Percentiles rank a stretch among this genome's conserved stretches.
Evolutionary conservation across 2,329 filamentous ascomycete species (phyloP).

Genomic region (Talaromyces sp.): DNA sequence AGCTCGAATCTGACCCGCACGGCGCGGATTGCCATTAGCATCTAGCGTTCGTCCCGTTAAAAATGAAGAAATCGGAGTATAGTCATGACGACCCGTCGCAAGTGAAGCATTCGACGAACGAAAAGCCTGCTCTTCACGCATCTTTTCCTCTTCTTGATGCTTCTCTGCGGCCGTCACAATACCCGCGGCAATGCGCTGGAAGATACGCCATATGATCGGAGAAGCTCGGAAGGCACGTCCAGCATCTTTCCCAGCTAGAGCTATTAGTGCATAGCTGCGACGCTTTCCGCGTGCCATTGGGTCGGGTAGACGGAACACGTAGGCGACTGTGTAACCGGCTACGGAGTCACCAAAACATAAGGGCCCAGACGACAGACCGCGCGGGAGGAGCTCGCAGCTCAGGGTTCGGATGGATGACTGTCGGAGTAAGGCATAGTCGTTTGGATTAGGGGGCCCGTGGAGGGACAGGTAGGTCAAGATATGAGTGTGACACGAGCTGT

Average conservation of each 20-base stretch:
- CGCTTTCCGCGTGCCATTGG: constrained; percentile 56
- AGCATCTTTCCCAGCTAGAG: constrained; percentile 54
- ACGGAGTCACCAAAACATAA: constrained; percentile 56
- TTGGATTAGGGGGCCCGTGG: constrained; percentile 52
- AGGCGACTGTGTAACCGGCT: constrained; percentile 58
- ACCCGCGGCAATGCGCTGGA: constrained; percentile 52
- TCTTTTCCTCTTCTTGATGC: constrained; percentile 45
- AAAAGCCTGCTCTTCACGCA: constrained; percentile 37
- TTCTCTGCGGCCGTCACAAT: constrained; percentile 49
- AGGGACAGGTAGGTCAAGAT: constrained; percentile 58
- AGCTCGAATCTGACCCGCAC: constrained; percentile 52
- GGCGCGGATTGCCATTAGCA: constrained; percentile 53
- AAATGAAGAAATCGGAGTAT: constrained; percentile 57
- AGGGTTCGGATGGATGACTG: constrained; percentile 58
- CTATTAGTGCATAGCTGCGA: constrained; percentile 57
- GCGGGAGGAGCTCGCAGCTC: constrained; percentile 55
- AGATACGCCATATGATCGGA: constrained; percentile 52
- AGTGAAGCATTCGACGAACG: constrained; percentile 21
- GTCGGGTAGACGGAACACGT: constrained; percentile 58
- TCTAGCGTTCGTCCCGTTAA: constrained; percentile 55
- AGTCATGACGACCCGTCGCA: constrained; percentile 36
- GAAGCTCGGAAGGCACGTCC: constrained; percentile 46
- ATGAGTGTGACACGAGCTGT: constrained; percentile 52
- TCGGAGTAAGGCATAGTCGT: constrained; percentile 54
- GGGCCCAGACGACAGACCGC: constrained; percentile 55